Conservation (phyloP, 768 basidiomycete species). For the Butyriboletus loyo region DNA sequence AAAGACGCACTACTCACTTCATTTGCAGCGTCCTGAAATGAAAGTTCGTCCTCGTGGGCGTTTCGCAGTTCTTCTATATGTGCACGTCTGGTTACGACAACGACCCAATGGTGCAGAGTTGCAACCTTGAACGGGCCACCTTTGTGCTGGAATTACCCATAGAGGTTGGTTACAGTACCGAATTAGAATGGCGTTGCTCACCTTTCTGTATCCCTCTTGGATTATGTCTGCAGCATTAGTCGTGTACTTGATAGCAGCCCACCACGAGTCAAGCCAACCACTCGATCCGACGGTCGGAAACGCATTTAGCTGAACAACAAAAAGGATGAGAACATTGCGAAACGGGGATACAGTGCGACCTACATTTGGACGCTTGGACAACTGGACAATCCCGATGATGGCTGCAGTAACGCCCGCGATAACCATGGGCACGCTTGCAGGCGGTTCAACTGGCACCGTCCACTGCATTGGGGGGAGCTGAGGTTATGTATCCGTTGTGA, state of each 20-base stretch:
- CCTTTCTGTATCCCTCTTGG: conserved; percentile 32
- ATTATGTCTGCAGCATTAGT: conserved; percentile 20
- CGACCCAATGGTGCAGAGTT: conserved; percentile 32
- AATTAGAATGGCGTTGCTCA: neutral
- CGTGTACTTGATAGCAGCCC: conserved; percentile 15
- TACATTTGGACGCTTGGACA: conserved; percentile 1
- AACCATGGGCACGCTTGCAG: neutral
- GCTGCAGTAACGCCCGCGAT: neutral
- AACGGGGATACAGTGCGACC: neutral
- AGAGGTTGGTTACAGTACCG: too few species aligned
- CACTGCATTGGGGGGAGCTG: neutral
- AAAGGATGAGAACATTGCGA: neutral
- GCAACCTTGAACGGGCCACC: conserved; percentile 31
- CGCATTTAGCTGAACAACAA: conserved; percentile 15
- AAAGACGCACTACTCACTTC: conserved; percentile 27
- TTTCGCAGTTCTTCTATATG: conserved; percentile 39
- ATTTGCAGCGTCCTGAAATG: conserved; percentile 27
- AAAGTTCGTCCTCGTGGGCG: conserved; percentile 38
- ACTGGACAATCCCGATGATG: neutral
- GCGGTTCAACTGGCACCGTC: neutral
- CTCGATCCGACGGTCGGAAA: conserved; percentile 30
- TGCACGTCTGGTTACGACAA: conserved; percentile 31
- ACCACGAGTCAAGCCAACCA: conserved; percentile 27
- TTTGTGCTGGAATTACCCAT: conserved; percentile 19
- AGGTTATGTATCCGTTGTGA: neutral